Conservation (phyloP, 1,139 yeast genomes). For the Eremothecium gossypii region DNA sequence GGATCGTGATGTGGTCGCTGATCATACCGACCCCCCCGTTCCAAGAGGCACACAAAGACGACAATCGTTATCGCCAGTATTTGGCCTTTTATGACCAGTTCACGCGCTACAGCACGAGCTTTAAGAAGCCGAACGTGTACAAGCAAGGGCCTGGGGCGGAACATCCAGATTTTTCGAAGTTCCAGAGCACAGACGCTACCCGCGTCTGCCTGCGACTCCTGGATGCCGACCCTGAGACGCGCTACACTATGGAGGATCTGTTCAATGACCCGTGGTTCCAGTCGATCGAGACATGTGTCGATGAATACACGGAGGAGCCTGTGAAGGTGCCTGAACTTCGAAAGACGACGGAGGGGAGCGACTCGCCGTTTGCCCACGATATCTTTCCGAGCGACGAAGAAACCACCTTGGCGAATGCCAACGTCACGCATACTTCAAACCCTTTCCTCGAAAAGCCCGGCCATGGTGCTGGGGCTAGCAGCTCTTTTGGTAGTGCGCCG, state of each 20-base stretch:
- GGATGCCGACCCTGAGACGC: slow-evolving; percentile 47
- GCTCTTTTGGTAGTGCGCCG: slow-evolving; percentile 9
- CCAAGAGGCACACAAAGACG: slow-evolving; percentile 40
- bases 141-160: slow-evolving; percentile 59
- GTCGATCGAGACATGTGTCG: slow-evolving; percentile 47
- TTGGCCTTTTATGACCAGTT: slow-evolving; percentile 44
- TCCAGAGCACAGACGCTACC: slow-evolving; percentile 50
- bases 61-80: slow-evolving; percentile 51
- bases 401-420: slow-evolving; percentile 3
- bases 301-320: slow-evolving; percentile 14
- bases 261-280: slow-evolving; percentile 60
- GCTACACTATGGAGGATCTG: slow-evolving; percentile 47
- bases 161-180: slow-evolving; percentile 53
- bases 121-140: slow-evolving; percentile 39
- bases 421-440: slow-evolving; percentile 13
- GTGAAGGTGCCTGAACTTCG: slow-evolving; percentile 21
- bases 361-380: slow-evolving; percentile 7
- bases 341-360: slow-evolving; percentile 14
- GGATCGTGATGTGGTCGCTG: slow-evolving; percentile 53
- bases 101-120: slow-evolving; percentile 42
- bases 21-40: slow-evolving; percentile 57
- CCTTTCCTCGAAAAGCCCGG: slow-evolving; percentile 11
- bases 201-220: slow-evolving; percentile 70
- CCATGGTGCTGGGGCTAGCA: slow-evolving; percentile 6
- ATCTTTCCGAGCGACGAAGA: slow-evolving; percentile 7